These are phyloP conservation scores for Hyaloscypha bicolor DNA, from an alignment of 495 filamentous ascomycete genomes.

Conservation along the genomic window DNA sequence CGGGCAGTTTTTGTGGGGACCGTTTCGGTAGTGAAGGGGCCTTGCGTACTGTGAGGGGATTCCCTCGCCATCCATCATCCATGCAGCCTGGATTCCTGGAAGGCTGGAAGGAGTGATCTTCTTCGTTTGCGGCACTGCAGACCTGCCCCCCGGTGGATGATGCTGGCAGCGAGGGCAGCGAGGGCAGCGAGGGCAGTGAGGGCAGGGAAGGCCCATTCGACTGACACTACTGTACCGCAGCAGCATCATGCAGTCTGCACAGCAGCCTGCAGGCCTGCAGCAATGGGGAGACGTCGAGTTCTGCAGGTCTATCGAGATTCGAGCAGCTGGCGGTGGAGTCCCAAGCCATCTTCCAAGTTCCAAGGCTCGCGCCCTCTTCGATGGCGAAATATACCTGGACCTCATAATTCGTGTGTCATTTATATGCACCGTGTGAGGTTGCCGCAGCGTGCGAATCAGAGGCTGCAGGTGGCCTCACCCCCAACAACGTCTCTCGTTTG, in stretches of 20 bases:
- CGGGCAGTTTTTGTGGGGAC: too few relatives aligned
- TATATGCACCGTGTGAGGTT: slow-evolving; percentile 1
- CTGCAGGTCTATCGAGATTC: neutral
- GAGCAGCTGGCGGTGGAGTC: neutral
- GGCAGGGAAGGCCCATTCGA: neutral
- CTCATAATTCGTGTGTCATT: slow-evolving; percentile 14
- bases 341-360: neutral
- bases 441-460: slow-evolving; percentile 5
- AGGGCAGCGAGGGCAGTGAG: neutral
- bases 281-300: neutral
- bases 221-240: neutral
- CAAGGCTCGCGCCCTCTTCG: neutral
- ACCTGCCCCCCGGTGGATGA: neutral
- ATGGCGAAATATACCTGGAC: slow-evolving; percentile 5
- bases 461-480: neutral
- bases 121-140: neutral
- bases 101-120: neutral
- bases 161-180: neutral
- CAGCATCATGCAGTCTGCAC: slow-evolving; percentile 1
- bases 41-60: too few relatives aligned
- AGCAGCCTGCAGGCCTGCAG: neutral
- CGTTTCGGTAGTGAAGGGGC: too few relatives aligned
- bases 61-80: neutral
- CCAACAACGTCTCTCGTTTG: neutral
- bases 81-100: neutral